Evolutionary conservation across 805 yeast species (phyloP).

Genomic region (Myxozyma melibiosi): DNA sequence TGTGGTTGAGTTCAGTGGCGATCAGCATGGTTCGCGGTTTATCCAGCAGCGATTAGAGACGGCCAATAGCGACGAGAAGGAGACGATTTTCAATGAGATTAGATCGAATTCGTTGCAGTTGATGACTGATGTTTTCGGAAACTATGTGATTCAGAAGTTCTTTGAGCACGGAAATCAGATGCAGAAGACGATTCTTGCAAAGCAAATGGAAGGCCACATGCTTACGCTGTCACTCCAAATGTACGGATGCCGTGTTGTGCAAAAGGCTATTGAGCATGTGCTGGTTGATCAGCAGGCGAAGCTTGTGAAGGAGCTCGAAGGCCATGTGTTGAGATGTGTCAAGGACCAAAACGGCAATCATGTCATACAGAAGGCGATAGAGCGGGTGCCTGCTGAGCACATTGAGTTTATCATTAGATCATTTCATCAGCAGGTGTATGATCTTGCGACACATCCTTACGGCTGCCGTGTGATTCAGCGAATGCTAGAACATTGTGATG

Average conservation of each 20-base stretch:
- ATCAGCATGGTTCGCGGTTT: conserved; percentile 96
- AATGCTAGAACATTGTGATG: conserved; percentile 74
- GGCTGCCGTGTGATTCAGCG: conserved; percentile 98
- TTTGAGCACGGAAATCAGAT: conserved; percentile 77
- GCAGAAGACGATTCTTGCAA: conserved; percentile 70
- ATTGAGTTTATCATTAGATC: conserved; percentile 74
- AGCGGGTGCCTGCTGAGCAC: conserved; percentile 70
- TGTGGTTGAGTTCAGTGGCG: conserved; percentile 88
- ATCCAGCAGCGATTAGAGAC: conserved; percentile 82
- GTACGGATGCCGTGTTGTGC: conserved; percentile 98
- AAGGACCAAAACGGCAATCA: conserved; percentile 98
- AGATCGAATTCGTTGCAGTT: conserved; percentile 71
- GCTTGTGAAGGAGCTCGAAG: conserved; percentile 70
- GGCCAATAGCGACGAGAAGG: conserved; percentile 70
- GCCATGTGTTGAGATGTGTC: conserved; percentile 65
- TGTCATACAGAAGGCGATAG: conserved; percentile 94
- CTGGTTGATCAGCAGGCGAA: conserved; percentile 62
- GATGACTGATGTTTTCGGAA: conserved; percentile 97
- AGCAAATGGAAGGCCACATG: conserved; percentile 72
- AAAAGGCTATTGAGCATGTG: conserved; percentile 81
- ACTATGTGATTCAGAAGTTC: conserved; percentile 92
- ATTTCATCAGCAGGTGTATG: conserved; percentile 65
- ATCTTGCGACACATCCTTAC: conserved; percentile 90
- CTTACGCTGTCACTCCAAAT: conserved; percentile 80
- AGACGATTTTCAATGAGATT: conserved; percentile 80